These are phyloP conservation scores for Cerioporus squamosus DNA, from an alignment of 1,284 basidiomycete genomes.

Conservation along the genomic window DNA sequence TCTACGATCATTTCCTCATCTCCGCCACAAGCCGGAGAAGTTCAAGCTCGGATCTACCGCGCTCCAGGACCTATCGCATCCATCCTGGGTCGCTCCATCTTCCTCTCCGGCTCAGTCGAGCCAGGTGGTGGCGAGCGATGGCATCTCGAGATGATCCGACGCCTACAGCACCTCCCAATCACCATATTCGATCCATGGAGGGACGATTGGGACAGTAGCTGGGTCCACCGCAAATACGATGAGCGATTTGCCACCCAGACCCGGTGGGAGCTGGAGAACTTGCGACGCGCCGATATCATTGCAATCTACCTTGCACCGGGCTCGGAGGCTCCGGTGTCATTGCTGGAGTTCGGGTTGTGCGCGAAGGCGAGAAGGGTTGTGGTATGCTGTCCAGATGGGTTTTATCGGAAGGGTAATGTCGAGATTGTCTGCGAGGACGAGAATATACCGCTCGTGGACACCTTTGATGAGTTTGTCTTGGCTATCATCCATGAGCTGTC, in stretches of 20 bases:
- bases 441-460: background rate
- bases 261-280: conserved; percentile 10
- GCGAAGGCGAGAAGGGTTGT: background rate
- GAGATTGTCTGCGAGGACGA: conserved; percentile 3
- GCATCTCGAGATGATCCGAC: background rate
- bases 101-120: conserved; percentile 13
- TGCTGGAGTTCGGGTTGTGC: conserved; percentile 13
- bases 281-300: conserved; percentile 4
- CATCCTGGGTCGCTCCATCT: background rate
- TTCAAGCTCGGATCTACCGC: background rate
- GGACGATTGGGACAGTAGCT: background rate
- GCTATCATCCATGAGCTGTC: background rate
- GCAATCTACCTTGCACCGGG: conserved; percentile 3
- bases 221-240: conserved; percentile 3
- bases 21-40: background rate
- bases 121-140: background rate
- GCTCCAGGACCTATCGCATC: background rate
- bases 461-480: background rate
- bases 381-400: conserved; percentile 4
- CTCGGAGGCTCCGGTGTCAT: conserved; percentile 1
- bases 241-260: background rate
- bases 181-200: conserved; percentile 11
- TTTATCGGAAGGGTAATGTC: conserved; percentile 4
- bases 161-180: background rate
- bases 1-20: background rate